Evolutionary conservation across 2,329 filamentous ascomycete genomes (phyloP), one percentile per base, ranked within the genome.

Genomic region (Myotisia sp.): DNA sequence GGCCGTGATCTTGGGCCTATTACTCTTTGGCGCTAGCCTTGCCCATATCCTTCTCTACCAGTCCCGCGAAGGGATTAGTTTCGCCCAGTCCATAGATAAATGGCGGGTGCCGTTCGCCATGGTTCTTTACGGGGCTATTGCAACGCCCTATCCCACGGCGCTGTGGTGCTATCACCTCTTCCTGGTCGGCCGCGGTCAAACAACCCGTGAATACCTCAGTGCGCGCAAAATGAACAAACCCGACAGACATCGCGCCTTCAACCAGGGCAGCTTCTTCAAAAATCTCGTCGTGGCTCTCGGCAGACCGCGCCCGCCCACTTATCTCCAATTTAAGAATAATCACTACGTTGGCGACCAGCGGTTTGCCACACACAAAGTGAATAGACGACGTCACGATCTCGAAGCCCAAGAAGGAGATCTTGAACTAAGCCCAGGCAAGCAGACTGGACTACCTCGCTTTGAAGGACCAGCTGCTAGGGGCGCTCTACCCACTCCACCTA

Each of bases 201-300:
- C 87, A 0, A 98, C 90, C 1, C 71, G 90, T 46, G 90, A 98
- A 58, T 94, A 93, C 55, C 74, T 98, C 44, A 93, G 92, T 59
- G 86, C 81, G 3, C 84, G 93, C 59, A 95, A 95, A 57, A 95
- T 98, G 54, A 64, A 79, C 42, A 92, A 90, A 60, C 79, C 79
- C 47, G 87, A 98, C 54, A 75, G 90, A 8, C 92, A 93, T 57
- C 70, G 86, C 27, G 84, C 90, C 1, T 98, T 92, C 48, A 86
- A 76, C 2, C 85, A 92, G 50, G 77, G 76, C 22, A 79, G 65
- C 44, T 63, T 79, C 30, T 56, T 79, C 49, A 77, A 70, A 49
- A 98, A 98, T 56, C 85, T 82, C 70, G 57, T 81, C 23, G 70
- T 76, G 5, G 85, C 94, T 8, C 65, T 95, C 32, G 78, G 76